These are phyloP conservation scores for Solanum chacoense DNA, from an alignment of 305 asterid genomes.

Conservation along the genomic window DNA sequence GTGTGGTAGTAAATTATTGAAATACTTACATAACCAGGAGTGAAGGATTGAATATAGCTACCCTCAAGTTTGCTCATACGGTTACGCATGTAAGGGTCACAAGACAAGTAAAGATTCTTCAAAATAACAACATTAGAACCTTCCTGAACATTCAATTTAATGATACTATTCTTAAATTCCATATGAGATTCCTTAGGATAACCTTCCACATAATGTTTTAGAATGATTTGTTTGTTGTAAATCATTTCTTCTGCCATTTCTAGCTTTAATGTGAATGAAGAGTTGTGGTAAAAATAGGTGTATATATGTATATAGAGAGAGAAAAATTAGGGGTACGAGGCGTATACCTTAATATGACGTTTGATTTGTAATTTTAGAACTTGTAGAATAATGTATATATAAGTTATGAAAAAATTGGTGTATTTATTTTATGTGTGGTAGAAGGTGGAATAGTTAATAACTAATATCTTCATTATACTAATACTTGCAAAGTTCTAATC, in stretches of 20 bases:
- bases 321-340: too few relatives aligned
- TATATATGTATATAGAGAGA: too few relatives aligned
- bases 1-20: neutral
- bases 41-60: neutral
- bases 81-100: neutral
- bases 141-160: neutral
- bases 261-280: neutral
- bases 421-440: too few relatives aligned
- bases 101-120: neutral
- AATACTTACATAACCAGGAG: neutral
- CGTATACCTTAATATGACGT: too few relatives aligned
- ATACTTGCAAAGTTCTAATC: too few relatives aligned
- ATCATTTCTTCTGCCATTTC: neutral
- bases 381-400: too few relatives aligned
- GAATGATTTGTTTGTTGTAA: neutral
- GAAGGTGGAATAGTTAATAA: too few relatives aligned
- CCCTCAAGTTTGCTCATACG: neutral
- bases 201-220: neutral
- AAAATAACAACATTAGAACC: neutral
- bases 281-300: too few relatives aligned
- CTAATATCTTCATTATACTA: too few relatives aligned
- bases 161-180: neutral
- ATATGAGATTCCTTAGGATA: neutral
- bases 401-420: too few relatives aligned
- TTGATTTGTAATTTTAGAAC: too few relatives aligned